Base-by-base conservation (phyloP, 768 basidiomycete species). In the Hygrocybe punicea region DNA sequence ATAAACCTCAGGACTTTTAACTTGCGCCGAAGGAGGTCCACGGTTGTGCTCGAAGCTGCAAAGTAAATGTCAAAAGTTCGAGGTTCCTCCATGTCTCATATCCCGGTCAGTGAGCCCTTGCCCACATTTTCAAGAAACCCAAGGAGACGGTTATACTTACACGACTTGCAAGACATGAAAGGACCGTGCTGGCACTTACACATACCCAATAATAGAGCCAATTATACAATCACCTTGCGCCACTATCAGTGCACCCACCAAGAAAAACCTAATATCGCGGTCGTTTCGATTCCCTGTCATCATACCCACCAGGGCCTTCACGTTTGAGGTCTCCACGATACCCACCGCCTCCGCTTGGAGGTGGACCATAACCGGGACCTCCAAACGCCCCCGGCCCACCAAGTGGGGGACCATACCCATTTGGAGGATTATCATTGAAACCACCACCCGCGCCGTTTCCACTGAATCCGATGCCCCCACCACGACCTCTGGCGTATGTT, bases 251-350 rank as follows among this genome's bases (percentile, higher is more conserved):
- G 29, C 29, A 7, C 6, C 16, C 51, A 9, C 3, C 17, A 11
- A 14, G 9, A 8, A 29, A 29, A 29, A 4, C 24, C 80, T 83
- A 92, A 73, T 89, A 91, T 67, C 91, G 83, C 66, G 87, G 85
- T 67, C 91, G 86, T 74, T 93, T 93, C 34, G 79, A 65, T 62
- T 91, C 90, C 62, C 90, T 82, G 71, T 92, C 90, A 67, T 92
- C 90, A 71, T 81, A 89, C 71, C 86, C 86, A 75, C 86, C 84
- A 53, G 86, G 80, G 63, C 81, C 84, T 67, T 86, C 85, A 61
- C 89, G 84, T 73, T 91, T 91, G 76, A 89, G 84, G 67, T 87
- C 87, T 36, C 81, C 81, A 60, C 85, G 84, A 71, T 80, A 84
- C 53, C 84, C 84, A 64, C 83, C 82, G 54, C 81, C 72, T 67